phyloP scores from a whole-genome alignment of 1,284 basidiomycete species.

The Trichosporon asahii region DNA sequence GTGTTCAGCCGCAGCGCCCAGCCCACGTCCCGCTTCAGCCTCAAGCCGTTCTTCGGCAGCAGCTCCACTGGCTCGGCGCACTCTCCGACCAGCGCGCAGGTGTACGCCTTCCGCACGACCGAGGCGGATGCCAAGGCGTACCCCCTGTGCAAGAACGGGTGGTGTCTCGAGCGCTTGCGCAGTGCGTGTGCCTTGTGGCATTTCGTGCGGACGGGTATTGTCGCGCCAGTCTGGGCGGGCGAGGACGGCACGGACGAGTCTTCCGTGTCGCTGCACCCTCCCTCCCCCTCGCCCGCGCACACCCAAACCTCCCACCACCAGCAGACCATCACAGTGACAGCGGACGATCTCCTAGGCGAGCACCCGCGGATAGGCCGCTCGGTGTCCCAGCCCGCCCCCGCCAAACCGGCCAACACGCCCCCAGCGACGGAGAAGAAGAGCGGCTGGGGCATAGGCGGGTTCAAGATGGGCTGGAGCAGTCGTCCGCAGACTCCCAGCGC shows the following conservation, averaged over 20 bases:
- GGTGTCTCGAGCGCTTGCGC: slow-evolving; percentile 60
- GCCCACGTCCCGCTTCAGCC: slow-evolving; percentile 44
- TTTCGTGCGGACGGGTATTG: slow-evolving; percentile 73
- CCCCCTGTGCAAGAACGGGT: slow-evolving; percentile 67
- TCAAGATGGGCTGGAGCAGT: slow-evolving; percentile 2
- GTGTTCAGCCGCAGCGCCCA: slow-evolving; percentile 30
- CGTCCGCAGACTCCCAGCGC: not conserved
- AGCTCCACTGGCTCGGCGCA: not conserved
- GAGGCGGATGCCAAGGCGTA: slow-evolving; percentile 54
- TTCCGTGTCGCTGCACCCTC: not conserved
- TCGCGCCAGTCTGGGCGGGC: slow-evolving; percentile 83
- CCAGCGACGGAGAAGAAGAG: slow-evolving; percentile 13
- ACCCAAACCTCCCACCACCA: too few relatives aligned
- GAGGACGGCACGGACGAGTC: slow-evolving; percentile 51
- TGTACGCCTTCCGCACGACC: slow-evolving; percentile 53
- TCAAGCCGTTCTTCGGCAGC: slow-evolving; percentile 43
- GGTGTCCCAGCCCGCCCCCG: not conserved
- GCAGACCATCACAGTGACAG: slow-evolving; percentile 1
- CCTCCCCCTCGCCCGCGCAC: not conserved
- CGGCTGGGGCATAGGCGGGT: slow-evolving; percentile 18
- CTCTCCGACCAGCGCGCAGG: not conserved
- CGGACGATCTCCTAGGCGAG: slow-evolving; percentile 6
- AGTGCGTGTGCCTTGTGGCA: slow-evolving; percentile 89
- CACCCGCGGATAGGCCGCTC: not conserved
- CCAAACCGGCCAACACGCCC: not conserved